Base-by-base conservation (phyloP, 495 filamentous ascomycete genomes). In the Penicillium odoratum region DNA sequence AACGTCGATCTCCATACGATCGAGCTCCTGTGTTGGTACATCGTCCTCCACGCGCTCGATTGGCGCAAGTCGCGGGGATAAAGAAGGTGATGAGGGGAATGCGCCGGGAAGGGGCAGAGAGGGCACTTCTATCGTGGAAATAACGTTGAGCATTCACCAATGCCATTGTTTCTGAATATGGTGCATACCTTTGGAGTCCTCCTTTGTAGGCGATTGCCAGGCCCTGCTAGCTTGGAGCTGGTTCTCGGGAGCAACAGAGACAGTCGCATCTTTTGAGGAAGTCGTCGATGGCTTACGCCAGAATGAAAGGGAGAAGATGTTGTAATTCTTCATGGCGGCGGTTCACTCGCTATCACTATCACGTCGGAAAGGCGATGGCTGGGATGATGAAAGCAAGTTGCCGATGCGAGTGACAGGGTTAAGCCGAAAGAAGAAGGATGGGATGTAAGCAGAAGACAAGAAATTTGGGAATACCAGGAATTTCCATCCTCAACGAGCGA, bases 91-190 rank as follows among this genome's bases (percentile, higher is more conserved):
- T 0, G 30, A 31, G 4, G 66, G 66, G 9, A 62, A 69, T 1
- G 63, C 64, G n/a, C 66, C 66, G 7, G 66, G 66, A 0, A 69
- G 58, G 6, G 51, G 31, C 6, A 58, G 18, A 2, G 11, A 15
- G 25, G 8, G 8, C 7, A 45, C n/a, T 36, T 63, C 57, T 57
- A 16, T 29, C 13, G 36, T 21, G 5, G 42, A 26, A 7, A 13
- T 45, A 4, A 11, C 11, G 26, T 29, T 55, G 21, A 55, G 52
- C n/a, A 36, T 25, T 18, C 30, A 18, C 28, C 13, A 34, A 40
- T 26, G 25, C 18, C 7, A 38, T 31, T 38, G 25, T 42, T 9
- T 40, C 1, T 18, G 36, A 53, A 40, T 31, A 26, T n/a, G 1
- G 36, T 42, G 25, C 51, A 21, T 53, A 53, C 51, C 51, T 53